Evolutionary conservation across 2,329 filamentous ascomycete genomes (phyloP), one percentile per base, ranked within the genome.

Genomic region (Aspergillus glaucus): DNA sequence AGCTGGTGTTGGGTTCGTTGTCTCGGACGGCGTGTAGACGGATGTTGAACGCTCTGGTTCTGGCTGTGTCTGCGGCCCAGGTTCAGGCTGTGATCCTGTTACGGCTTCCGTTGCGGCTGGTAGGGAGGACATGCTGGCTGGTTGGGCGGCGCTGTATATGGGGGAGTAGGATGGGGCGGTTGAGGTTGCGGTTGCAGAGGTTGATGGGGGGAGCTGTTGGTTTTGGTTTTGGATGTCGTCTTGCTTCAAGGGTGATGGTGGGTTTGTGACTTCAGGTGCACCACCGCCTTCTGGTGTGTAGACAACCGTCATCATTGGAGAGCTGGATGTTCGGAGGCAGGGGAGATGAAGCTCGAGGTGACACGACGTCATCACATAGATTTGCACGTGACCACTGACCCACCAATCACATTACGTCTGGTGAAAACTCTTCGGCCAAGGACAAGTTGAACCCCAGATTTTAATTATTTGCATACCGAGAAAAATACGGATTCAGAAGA

Each of bases 151-250:
- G n/a, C 60, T 54, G 40, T 60, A 59, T 34, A 63, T 54, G 1
- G 62, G 58, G 3, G 60, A 51, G 68, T 71, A 53, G 59, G 75
- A 47, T 41, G 65, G 62, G 48, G 55, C 63, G 17, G 58, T 59
- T 30, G 59, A 52, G n/a, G 58, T 52, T 34, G 58, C 45, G 7
- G 54, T 52, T 17, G 45, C 50, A 41, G 43, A 22, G 56, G 49
- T 47, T 52, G 44, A 0, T 55, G 43, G 8, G 51, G 32, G 21
- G 28, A 30, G 34, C 7, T 36, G 34, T 36, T 36, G 15, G 3
- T 40, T 22, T 40, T 22, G 37, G 17, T n/a, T 10, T 34, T 39
- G 15, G 36, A 7, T 6, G 37, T 40, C 5, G 15, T 40, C 15
- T 2, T 6, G 9, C 26, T 30, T 12, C 21, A 21, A 21, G 9